Percentiles rank a stretch among this genome's conserved stretches.
Evolutionary conservation across 2,329 filamentous ascomycete genomes (phyloP).

Genomic region (Clonostachys rhizophaga): DNA sequence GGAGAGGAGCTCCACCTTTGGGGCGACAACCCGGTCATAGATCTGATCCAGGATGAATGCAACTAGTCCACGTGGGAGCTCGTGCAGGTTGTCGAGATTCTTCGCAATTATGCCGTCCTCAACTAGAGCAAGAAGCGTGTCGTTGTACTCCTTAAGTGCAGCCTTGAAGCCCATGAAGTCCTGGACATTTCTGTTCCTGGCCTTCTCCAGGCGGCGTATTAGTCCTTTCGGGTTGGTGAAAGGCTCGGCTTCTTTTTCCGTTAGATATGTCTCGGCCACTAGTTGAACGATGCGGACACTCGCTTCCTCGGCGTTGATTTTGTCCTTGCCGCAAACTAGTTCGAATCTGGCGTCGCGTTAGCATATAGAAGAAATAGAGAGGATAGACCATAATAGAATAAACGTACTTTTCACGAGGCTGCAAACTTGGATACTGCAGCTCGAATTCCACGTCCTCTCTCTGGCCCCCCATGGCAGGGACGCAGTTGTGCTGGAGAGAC

Average conservation of each 20-base stretch:
- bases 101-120: conserved; percentile 66
- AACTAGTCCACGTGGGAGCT: conserved; percentile 67
- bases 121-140: conserved; percentile 59
- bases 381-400: not conserved
- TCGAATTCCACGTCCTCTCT: conserved; percentile 55
- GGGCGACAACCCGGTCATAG: conserved; percentile 89
- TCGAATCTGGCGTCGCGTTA: conserved; percentile 36
- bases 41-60: conserved; percentile 82
- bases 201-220: conserved; percentile 71
- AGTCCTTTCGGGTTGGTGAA: conserved; percentile 74
- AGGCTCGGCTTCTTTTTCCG: conserved; percentile 58
- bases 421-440: conserved; percentile 79
- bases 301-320: conserved; percentile 71
- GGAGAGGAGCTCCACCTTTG: conserved; percentile 75
- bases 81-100: conserved; percentile 65
- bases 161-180: conserved; percentile 64
- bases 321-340: conserved; percentile 73
- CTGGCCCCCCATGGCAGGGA: conserved; percentile 41
- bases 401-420: conserved; percentile 60
- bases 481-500: conserved; percentile 43
- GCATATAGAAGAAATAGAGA: conserved; percentile 1
- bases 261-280: conserved; percentile 73
- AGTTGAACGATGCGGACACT: conserved; percentile 66
- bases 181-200: conserved; percentile 62
- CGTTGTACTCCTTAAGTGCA: conserved; percentile 75